Conservation (phyloP, 768 basidiomycete species). For the Russula vinacea region DNA sequence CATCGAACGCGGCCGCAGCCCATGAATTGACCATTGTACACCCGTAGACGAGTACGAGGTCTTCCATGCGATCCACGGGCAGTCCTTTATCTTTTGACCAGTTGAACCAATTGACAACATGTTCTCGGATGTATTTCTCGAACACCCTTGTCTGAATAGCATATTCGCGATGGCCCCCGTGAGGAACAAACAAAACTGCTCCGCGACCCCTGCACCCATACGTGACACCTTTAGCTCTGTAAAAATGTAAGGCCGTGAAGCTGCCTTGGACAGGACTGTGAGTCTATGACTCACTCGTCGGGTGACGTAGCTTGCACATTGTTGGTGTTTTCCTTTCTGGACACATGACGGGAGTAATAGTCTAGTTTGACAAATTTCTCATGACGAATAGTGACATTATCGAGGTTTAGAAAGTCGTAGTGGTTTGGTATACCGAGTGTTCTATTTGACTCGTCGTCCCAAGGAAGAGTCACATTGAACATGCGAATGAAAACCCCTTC, state of each 20-base stretch:
- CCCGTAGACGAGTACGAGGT: conserved; percentile 14
- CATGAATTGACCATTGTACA: conserved; percentile 13
- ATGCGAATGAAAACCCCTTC: conserved; percentile 26
- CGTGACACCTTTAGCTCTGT: background rate
- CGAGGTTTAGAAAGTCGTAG: background rate
- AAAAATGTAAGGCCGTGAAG: background rate
- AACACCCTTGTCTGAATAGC: background rate
- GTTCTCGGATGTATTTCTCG: conserved; percentile 1
- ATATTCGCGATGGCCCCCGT: background rate
- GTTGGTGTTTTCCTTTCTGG: background rate
- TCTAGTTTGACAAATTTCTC: background rate
- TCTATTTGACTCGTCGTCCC: conserved; percentile 1
- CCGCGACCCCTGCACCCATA: conserved; percentile 2
- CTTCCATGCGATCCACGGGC: conserved; percentile 9
- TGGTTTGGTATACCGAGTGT: background rate
- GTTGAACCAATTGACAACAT: background rate
- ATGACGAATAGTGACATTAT: background rate
- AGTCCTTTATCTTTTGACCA: background rate
- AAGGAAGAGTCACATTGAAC: conserved; percentile 22
- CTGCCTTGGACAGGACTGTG: background rate
- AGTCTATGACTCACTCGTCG: background rate
- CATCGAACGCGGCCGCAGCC: conserved; percentile 4
- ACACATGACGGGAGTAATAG: conserved; percentile 3
- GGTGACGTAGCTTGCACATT: background rate
- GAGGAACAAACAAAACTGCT: conserved; percentile 2